Evolutionary conservation across 108 stramenopile genomes (phyloP).

Genomic region (Skeletonema menzelii): DNA sequence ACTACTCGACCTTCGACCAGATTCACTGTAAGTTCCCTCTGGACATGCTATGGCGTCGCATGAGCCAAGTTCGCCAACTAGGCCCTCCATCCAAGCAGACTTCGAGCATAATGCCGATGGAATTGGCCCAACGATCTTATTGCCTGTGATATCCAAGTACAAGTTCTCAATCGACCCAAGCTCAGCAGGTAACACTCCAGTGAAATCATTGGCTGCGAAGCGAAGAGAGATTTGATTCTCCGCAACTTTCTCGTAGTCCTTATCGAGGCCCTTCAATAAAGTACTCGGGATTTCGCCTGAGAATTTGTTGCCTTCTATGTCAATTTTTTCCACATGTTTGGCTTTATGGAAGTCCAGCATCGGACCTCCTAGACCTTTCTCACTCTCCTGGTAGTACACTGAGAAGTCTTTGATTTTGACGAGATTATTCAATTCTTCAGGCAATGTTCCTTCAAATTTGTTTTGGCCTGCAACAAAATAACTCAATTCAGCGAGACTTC

Average conservation of each 20-base stretch:
- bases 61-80: constrained; percentile 45
- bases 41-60: constrained; percentile 83
- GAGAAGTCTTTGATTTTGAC: constrained; percentile 39
- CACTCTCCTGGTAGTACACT: constrained; percentile 28
- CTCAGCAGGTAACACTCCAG: constrained; percentile 48
- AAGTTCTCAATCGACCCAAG: constrained; percentile 38
- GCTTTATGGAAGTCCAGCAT: constrained; percentile 31
- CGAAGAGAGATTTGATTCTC: constrained; percentile 51
- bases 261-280: constrained; percentile 42
- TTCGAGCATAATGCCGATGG: constrained; percentile 37
- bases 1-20: constrained; percentile 21
- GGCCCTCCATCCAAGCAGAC: constrained; percentile 53
- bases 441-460: constrained; percentile 36
- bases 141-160: constrained; percentile 45
- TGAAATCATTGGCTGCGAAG: constrained; percentile 64
- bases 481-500: constrained; percentile 31
- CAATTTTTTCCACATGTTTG: constrained; percentile 42
- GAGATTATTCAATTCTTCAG: constrained; percentile 45
- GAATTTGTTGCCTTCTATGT: constrained; percentile 48
- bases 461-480: constrained; percentile 42
- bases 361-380: constrained; percentile 22
- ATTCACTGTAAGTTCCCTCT: constrained; percentile 47
- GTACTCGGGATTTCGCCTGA: constrained; percentile 41
- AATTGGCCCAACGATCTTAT: constrained; percentile 38
- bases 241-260: constrained; percentile 21